These are phyloP conservation scores for Brassica incana DNA, from an alignment of 345 rosid species.

Conservation along the genomic window DNA sequence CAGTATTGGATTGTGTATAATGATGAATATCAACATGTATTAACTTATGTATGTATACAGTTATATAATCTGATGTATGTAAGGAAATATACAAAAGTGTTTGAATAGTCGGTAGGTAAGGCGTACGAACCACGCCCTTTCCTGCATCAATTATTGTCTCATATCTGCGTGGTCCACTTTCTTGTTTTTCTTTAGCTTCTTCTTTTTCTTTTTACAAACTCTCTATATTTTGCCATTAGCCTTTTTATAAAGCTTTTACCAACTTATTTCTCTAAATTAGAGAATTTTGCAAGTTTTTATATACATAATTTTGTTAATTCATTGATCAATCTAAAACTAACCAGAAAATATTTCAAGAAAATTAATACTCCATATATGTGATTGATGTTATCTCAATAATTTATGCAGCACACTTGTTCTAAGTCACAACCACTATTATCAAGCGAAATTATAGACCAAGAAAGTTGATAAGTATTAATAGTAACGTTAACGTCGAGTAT, in stretches of 20 bases:
- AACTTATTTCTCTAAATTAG: not conserved
- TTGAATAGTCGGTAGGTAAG: not conserved
- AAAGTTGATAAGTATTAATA: no score
- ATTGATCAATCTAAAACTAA: not conserved
- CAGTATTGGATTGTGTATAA: not conserved
- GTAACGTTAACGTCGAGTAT: no score
- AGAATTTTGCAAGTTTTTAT: slow-evolving; percentile 6
- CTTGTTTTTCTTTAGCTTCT: slow-evolving; percentile 18
- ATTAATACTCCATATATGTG: not conserved
- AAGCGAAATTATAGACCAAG: not conserved
- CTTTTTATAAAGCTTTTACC: not conserved
- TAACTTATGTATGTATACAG: not conserved
- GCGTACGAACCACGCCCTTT: slow-evolving; percentile 32
- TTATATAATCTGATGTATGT: not conserved
- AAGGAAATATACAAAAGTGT: not conserved
- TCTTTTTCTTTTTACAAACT: not conserved
- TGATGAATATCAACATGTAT: not conserved
- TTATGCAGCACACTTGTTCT: not conserved
- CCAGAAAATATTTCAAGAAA: not conserved
- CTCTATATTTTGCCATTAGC: slow-evolving; percentile 7
- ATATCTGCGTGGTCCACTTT: slow-evolving; percentile 28
- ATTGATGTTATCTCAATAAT: not conserved
- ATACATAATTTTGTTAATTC: not conserved
- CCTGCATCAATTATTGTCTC: slow-evolving; percentile 27
- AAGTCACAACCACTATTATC: not conserved